Base-by-base conservation (phyloP, 2,329 filamentous ascomycete genomes). In the Xylariales sp. region DNA sequence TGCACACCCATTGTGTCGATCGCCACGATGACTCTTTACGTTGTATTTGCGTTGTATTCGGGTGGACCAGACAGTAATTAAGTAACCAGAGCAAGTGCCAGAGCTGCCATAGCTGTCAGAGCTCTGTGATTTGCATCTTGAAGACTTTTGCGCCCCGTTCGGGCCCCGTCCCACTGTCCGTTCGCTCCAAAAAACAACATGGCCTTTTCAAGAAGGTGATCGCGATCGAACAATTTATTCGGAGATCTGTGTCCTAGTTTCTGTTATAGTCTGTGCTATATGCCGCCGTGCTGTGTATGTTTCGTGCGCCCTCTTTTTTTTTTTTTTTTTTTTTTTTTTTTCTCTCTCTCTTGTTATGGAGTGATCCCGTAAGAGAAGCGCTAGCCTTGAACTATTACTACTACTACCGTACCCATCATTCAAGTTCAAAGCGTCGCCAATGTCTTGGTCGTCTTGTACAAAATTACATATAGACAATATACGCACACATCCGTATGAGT, bases 1-100 rank as follows among this genome's bases (percentile, higher is more conserved):
- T 49, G 32, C 67, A 46, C 67, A 62, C 60, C 54, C 60, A 67
- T 57, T 60, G 16, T 23, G 52, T 62, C 67, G 67, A 69, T 69
- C 67, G 49, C 52, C 56, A 56, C 18, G 59, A 23, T 18, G 36
- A 50, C 52, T 63, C 53, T 58, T 28, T 52, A 43, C 46, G 50
- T 28, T 41, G 54, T 52, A 32, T 28, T 49, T 23, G 34, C 46
- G 50, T 28, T 41, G 54, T 52, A 32, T 28, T 49, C 28, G 34
- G 57, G 49, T 56, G 56, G 63, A 43, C 43, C 50, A 16, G 46
- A 36, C 39, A 41, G 39, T 41, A 12, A 12, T 41, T 12, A 12
- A 12, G 14, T 12, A 14, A 10, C 39, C 32, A 34, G 32, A 34
- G 32, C 32, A 34, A 5, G 5, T 5, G 8, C 32, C 32, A 34